Base-by-base conservation (phyloP, 805 yeast species). In the Yamadazyma paraphyllophila region DNA sequence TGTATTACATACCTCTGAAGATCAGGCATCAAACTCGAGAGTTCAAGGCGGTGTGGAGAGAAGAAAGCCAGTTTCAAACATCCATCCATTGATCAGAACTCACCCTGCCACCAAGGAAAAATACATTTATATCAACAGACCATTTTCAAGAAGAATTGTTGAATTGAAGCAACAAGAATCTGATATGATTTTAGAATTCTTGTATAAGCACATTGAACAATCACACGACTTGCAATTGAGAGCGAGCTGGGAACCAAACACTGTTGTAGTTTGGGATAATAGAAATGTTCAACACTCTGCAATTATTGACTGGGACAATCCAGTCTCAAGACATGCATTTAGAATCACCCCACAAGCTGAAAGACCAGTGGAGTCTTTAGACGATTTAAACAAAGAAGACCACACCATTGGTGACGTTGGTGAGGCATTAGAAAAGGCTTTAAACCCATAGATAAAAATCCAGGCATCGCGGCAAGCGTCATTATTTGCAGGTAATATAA, bases 271-370 rank as follows among this genome's bases (percentile, higher is more conserved):
- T 29, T 67, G 71, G 70, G 70, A 66, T 39, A 67, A 67, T 53
- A 54, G 69, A 47, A 55, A 62, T 33, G 52, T 59, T 6, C 61
- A 63, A n/a, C 72, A 67, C 52, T 58, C 69, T 1, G 70, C 71
- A 5, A 57, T 62, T 31, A 54, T 63, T 27, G 72, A 66, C 52
- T 65, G 67, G 66, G 66, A 62, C 43, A 55, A 63, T 7, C 69
- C 71, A 1, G 58, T 59, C n/a, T 52, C 58, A 15, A 59, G 72
- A 52, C 71, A 65, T 34, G 71, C 71, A 6, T 62, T 65, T 33
- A 57, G 71, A 45, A 56, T 66, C 25, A 64, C 69, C 45, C 69
- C 69, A 6, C 69, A 65, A 52, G 71, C 69, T 1, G 71, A 65
- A 46, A 56, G 70, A 53, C 71, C 71, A 2, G 67, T 66, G n/a